These are phyloP conservation scores for Pedinophyceae sp. DNA, from an alignment of 139 green algal species.

Conservation along the genomic window DNA sequence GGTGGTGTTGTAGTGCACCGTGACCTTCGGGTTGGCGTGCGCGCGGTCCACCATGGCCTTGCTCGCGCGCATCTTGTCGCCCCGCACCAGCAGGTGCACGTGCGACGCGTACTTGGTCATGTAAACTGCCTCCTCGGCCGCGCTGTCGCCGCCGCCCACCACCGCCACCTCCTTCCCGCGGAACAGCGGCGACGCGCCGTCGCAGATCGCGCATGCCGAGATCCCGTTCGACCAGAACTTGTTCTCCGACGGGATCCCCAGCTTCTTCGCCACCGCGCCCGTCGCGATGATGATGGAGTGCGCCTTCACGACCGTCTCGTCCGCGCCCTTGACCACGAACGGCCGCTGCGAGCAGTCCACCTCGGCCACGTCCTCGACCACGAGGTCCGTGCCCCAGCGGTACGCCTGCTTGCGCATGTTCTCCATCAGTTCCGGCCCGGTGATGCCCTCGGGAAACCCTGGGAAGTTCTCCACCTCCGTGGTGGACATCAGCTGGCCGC, in stretches of 20 bases:
- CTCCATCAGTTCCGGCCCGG: constrained; percentile 94
- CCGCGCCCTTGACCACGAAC: constrained; percentile 49
- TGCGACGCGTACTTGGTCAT: constrained; percentile 91
- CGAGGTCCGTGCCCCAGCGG: constrained; percentile 46
- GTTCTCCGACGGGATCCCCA: constrained; percentile 73
- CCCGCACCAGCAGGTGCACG: constrained; percentile 87
- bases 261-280: constrained; percentile 72
- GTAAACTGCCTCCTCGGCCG: constrained; percentile 89
- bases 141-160: constrained; percentile 90
- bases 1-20: constrained; percentile 63
- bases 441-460: constrained; percentile 93
- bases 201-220: constrained; percentile 92
- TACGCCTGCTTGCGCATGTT: constrained; percentile 75
- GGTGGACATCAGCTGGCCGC: constrained; percentile 95
- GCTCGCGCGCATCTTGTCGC: constrained; percentile 54
- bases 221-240: constrained; percentile 88
- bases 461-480: constrained; percentile 84
- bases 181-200: constrained; percentile 50
- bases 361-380: constrained; percentile 83
- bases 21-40: constrained; percentile 18
- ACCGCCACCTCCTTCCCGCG: constrained; percentile 64
- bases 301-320: constrained; percentile 47
- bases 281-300: constrained; percentile 90
- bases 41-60: constrained; percentile 69
- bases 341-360: constrained; percentile 67